phyloP scores from a whole-genome alignment of 441 rosid genomes.

The Pelargonium myrrhifolium region DNA sequence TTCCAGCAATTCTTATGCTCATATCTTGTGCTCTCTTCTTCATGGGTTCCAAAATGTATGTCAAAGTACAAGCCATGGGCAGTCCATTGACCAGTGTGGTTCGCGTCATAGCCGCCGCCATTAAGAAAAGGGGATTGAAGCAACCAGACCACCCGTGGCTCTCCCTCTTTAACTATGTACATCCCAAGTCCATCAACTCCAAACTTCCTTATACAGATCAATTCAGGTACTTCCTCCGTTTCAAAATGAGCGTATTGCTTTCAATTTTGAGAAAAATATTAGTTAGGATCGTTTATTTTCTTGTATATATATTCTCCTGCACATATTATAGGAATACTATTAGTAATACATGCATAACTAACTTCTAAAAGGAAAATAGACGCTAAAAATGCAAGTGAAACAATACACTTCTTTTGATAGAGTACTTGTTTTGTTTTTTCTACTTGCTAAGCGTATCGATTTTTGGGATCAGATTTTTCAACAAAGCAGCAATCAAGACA shows the following conservation, averaged over 20 bases:
- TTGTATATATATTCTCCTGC: too few species aligned
- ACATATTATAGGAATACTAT: too few species aligned
- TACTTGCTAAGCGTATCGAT: neutral
- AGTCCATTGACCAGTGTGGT: constrained; percentile 58
- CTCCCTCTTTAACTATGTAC: constrained; percentile 40
- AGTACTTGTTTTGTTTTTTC: too few species aligned
- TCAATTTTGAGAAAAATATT: too few species aligned
- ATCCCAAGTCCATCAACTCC: constrained; percentile 48
- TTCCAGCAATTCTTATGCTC: constrained; percentile 56
- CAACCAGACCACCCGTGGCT: constrained; percentile 41
- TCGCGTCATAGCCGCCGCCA: constrained; percentile 48
- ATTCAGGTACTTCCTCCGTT: constrained; percentile 37
- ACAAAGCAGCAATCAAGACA: constrained; percentile 59
- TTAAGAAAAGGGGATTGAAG: constrained; percentile 51
- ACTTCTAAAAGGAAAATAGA: too few species aligned
- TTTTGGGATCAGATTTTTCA: constrained; percentile 37
- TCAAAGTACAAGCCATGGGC: constrained; percentile 59
- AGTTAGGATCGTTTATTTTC: too few species aligned
- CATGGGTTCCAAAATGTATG: constrained; percentile 51
- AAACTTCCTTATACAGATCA: constrained; percentile 59
- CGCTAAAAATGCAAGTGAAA: too few species aligned
- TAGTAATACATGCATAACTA: too few species aligned
- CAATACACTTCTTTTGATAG: too few species aligned
- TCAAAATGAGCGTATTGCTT: too few species aligned
- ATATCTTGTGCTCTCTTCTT: constrained; percentile 45